Evolutionary conservation across 768 basidiomycete species (phyloP).

Genomic region (Suillus placidus): DNA sequence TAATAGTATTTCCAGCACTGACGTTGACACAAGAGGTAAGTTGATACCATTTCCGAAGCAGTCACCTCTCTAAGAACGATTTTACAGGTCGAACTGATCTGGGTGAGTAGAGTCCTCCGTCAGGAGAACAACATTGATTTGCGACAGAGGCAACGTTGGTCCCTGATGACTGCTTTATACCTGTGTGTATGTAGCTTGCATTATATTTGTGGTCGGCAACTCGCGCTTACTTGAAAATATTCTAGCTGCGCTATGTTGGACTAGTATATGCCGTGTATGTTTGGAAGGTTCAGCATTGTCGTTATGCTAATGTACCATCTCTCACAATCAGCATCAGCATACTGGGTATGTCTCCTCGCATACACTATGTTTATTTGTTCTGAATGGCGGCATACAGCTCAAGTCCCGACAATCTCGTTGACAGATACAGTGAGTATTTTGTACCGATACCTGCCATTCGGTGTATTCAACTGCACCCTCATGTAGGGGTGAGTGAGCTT

Average conservation of each 20-base stretch:
- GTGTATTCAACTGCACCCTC: background rate
- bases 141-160: background rate
- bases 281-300: background rate
- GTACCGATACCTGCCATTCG: background rate
- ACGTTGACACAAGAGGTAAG: background rate
- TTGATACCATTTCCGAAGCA: background rate
- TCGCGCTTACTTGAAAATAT: background rate
- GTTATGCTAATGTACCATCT: background rate
- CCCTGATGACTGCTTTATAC: background rate
- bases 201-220: background rate
- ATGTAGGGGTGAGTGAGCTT: background rate
- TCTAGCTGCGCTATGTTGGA: background rate
- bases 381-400: background rate
- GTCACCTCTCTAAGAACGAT: background rate
- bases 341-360: background rate
- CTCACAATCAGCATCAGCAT: background rate
- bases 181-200: background rate
- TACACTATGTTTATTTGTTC: background rate
- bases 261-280: background rate
- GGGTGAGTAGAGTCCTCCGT: background rate
- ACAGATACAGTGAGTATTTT: background rate
- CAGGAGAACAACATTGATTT: background rate
- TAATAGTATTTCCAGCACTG: background rate
- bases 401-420: conserved; percentile 1
- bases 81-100: background rate